Conservation (phyloP, 495 filamentous ascomycete genomes). For the Hyaloscypha hepaticicola region DNA sequence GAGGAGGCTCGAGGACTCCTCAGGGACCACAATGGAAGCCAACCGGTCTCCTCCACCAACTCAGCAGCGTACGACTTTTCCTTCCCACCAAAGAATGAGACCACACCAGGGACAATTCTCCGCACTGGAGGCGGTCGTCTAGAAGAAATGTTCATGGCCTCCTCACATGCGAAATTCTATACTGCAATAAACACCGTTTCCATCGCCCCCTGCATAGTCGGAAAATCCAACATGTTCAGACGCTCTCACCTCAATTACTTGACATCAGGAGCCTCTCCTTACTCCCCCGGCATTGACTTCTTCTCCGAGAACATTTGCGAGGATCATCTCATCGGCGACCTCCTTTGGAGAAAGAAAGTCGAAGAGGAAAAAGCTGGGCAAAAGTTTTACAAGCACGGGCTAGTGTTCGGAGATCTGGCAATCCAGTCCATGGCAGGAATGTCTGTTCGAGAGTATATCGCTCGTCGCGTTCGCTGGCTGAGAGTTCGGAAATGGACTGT, state of each 20-base stretch:
- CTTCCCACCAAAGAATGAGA: conserved; percentile 28
- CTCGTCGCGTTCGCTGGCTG: conserved; percentile 85
- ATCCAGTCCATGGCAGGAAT: conserved; percentile 86
- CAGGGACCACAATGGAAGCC: conserved; percentile 12
- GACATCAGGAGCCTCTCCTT: conserved; percentile 42
- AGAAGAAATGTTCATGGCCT: conserved; percentile 92
- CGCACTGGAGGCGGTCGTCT: conserved; percentile 72
- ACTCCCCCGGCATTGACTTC: conserved; percentile 75
- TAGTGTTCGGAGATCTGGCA: conserved; percentile 82
- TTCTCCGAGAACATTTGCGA: conserved; percentile 98
- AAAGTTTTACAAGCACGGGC: conserved; percentile 71
- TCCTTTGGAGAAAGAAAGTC: conserved; percentile 70
- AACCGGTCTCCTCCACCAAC: conserved; percentile 32
- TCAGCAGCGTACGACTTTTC: conserved; percentile 21
- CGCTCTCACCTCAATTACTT: conserved; percentile 70
- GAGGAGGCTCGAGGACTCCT: conserved; percentile 47
- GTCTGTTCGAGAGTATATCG: conserved; percentile 75
- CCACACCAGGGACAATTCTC: conserved; percentile 30
- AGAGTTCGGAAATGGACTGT: conserved; percentile 95
- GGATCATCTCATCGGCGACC: conserved; percentile 91
- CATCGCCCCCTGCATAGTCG: conserved; percentile 90
- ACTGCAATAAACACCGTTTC: conserved; percentile 92
- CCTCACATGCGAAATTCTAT: conserved; percentile 97
- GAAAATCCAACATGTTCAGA: conserved; percentile 98
- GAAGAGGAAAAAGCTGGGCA: conserved; percentile 47